These are phyloP conservation scores for Benincasa hispida DNA, from an alignment of 306 rosid species.

Conservation along the genomic window DNA sequence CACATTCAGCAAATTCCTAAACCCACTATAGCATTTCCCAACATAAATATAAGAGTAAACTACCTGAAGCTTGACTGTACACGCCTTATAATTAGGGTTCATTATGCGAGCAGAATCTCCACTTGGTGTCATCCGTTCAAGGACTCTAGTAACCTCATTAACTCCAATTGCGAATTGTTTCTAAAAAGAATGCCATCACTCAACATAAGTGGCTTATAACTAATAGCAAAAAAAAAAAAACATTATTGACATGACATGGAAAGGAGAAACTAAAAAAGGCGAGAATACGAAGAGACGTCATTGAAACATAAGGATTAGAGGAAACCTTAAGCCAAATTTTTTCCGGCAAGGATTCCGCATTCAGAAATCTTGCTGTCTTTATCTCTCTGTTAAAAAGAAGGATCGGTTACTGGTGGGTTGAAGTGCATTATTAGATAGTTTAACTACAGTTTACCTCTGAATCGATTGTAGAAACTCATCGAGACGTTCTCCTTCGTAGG, in stretches of 20 bases:
- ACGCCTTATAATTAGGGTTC: constrained; percentile 12
- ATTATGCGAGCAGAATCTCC: constrained; percentile 2
- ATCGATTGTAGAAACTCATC: constrained; percentile 40
- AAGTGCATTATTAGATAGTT: neutral
- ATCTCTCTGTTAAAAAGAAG: constrained; percentile 29
- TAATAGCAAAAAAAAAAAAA: neutral
- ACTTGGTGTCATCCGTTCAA: constrained; percentile 65
- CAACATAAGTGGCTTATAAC: neutral
- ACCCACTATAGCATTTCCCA: neutral
- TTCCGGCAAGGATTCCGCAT: constrained; percentile 50
- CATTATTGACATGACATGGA: neutral
- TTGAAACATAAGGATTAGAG: neutral
- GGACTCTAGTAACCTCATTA: constrained; percentile 69
- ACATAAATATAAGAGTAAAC: neutral
- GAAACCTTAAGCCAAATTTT: constrained; percentile 70
- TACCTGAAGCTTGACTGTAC: constrained; percentile 51
- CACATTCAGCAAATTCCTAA: neutral
- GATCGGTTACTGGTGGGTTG: neutral
- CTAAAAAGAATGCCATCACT: constrained; percentile 17
- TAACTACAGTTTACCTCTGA: constrained; percentile 21
- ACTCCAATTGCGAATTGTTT: constrained; percentile 77
- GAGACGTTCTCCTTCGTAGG: constrained; percentile 47
- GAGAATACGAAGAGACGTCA: neutral
- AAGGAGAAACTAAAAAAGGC: neutral
- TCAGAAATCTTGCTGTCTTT: constrained; percentile 28